phyloP scores from a whole-genome alignment of 208 protist genomes.

The Acanthamoeba royreba region DNA sequence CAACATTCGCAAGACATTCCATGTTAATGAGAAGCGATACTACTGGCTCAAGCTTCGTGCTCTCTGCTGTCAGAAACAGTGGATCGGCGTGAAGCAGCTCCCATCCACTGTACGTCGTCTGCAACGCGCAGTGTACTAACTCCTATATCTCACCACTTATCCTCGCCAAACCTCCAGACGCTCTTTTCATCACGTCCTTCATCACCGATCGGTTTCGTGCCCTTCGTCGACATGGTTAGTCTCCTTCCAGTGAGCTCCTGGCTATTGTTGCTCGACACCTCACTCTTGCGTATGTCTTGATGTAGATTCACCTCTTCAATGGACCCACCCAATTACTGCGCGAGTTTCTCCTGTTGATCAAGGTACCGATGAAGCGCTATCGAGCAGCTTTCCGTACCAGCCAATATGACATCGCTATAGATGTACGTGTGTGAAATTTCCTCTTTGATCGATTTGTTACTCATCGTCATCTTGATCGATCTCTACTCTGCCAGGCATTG shows the following conservation, averaged over 20 bases:
- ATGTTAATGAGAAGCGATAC: background rate
- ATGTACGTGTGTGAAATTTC: no score
- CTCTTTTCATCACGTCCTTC: background rate
- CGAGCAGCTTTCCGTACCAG: background rate
- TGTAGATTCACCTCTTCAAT: background rate
- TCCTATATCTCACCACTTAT: no score
- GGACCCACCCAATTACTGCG: background rate
- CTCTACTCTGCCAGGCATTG: background rate
- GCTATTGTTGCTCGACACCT: background rate
- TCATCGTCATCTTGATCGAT: no score
- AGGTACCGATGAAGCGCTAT: background rate
- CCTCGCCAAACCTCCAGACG: no score
- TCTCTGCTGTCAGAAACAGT: background rate
- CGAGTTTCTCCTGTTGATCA: background rate
- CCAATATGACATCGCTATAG: conserved; percentile 11
- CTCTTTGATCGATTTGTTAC: no score
- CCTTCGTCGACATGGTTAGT: background rate
- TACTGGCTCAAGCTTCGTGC: background rate
- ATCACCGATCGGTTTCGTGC: background rate
- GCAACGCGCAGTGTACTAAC: no score
- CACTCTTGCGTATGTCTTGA: background rate
- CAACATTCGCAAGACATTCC: background rate
- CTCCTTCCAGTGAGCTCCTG: background rate
- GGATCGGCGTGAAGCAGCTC: background rate
- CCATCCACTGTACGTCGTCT: background rate